Conservation (phyloP, 768 basidiomycete species). For the Phaffia australis region DNA sequence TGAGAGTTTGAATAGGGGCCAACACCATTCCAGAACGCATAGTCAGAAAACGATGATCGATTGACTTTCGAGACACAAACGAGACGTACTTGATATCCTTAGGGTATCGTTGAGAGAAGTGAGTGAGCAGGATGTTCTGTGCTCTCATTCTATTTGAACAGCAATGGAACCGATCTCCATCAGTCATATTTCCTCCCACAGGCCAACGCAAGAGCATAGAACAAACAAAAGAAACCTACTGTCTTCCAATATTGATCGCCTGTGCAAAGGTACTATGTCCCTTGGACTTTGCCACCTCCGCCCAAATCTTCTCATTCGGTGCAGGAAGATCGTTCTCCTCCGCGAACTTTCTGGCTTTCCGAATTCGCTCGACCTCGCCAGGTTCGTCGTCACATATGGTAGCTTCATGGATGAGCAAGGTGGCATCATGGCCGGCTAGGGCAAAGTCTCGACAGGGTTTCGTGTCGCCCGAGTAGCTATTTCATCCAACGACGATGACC, state of each 20-base stretch:
- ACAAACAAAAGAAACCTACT: conserved; percentile 42
- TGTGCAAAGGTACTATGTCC: conserved; percentile 84
- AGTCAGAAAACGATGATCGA: no score
- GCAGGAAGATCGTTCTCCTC: not conserved
- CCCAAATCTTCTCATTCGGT: not conserved
- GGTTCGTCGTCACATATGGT: conserved; percentile 78
- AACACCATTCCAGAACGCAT: no score
- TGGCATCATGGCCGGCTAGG: conserved; percentile 53
- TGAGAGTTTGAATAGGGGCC: no score
- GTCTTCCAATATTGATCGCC: conserved; percentile 63
- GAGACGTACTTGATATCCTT: conserved; percentile 40
- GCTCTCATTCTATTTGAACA: conserved; percentile 60
- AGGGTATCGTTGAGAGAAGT: conserved; percentile 90
- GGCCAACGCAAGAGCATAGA: not conserved
- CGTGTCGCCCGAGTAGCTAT: conserved; percentile 86
- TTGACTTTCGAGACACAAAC: not conserved
- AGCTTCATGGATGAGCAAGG: conserved; percentile 85
- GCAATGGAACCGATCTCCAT: not conserved
- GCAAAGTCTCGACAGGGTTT: conserved; percentile 60
- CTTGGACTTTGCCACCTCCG: conserved; percentile 53
- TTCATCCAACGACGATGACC: conserved; percentile 62
- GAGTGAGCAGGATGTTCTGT: conserved; percentile 74
- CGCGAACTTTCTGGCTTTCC: conserved; percentile 7
- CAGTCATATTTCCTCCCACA: no score
- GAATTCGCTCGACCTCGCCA: conserved; percentile 36